Conservation (phyloP, 805 yeast genomes). For the Wilhelminamyces savonicus region DNA sequence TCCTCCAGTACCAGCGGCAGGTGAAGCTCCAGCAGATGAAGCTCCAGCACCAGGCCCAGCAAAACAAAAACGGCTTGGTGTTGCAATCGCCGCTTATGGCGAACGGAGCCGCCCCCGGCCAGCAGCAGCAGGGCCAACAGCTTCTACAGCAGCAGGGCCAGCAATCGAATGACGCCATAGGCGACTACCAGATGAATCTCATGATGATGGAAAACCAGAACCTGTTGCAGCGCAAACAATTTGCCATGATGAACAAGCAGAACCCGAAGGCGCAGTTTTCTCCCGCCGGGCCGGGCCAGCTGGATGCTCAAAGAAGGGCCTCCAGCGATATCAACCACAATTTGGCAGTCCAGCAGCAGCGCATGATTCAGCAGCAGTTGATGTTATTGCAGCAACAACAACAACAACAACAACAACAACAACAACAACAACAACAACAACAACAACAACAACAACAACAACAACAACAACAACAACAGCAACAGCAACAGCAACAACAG, state of each 20-base stretch:
- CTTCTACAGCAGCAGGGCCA: slow-evolving; percentile 1
- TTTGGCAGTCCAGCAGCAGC: no score
- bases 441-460: not conserved
- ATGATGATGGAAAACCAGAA: slow-evolving; percentile 13
- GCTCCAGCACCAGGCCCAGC: slow-evolving; percentile 17
- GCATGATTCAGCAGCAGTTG: no score
- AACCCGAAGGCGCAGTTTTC: no score
- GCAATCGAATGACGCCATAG: slow-evolving; percentile 9
- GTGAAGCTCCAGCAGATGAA: slow-evolving; percentile 18
- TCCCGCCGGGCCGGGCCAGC: no score
- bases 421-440: not conserved
- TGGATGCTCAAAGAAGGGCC: no score
- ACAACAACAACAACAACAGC: no score
- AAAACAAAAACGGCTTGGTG: slow-evolving; percentile 6
- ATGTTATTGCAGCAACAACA: slow-evolving; percentile 12
- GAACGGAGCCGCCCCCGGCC: not conserved
- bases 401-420: slow-evolving; percentile 1
- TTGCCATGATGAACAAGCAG: slow-evolving; percentile 7
- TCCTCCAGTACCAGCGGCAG: slow-evolving; percentile 16
- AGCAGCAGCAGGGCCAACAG: slow-evolving; percentile 3
- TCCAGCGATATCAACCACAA: no score
- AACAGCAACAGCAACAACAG: not conserved
- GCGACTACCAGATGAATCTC: slow-evolving; percentile 16
- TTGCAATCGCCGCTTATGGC: no score
- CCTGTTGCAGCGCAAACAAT: slow-evolving; percentile 13